These are phyloP conservation scores for Linnemannia zychae DNA, from an alignment of 192 early-diverging fungal genomes.

Conservation along the genomic window DNA sequence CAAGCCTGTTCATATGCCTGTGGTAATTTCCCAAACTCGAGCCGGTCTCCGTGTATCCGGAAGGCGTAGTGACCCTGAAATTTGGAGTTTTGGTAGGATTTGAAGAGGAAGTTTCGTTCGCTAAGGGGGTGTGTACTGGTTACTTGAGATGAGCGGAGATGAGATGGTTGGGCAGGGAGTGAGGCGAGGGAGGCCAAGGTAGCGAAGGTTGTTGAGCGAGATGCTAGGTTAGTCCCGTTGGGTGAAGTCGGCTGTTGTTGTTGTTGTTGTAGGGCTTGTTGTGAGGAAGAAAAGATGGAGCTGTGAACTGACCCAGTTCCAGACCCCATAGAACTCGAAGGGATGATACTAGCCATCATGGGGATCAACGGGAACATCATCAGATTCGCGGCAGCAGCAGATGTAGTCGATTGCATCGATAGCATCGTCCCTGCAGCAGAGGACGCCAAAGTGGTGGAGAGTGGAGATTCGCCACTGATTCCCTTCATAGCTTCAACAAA, in stretches of 20 bases:
- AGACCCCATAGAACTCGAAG: not conserved
- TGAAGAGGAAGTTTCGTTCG: slow-evolving; percentile 30
- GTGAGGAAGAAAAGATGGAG: not conserved
- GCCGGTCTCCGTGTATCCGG: slow-evolving; percentile 10
- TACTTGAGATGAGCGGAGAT: not conserved
- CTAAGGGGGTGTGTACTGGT: slow-evolving; percentile 1
- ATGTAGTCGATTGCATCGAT: not conserved
- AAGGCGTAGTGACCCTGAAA: slow-evolving; percentile 45
- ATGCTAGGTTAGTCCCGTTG: not conserved
- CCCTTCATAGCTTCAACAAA: slow-evolving; percentile 19
- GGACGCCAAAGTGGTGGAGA: not conserved
- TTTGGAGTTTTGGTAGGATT: slow-evolving; percentile 40
- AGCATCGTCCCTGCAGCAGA: too few species aligned
- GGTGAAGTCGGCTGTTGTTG: not conserved
- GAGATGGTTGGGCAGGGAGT: not conserved
- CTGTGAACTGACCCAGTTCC: not conserved
- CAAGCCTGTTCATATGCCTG: slow-evolving; percentile 28
- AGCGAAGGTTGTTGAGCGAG: not conserved
- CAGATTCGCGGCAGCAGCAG: not conserved
- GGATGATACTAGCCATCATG: not conserved
- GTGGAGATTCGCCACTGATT: not conserved
- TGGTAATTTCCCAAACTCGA: slow-evolving; percentile 35
- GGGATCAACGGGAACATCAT: not conserved
- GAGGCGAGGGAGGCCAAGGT: not conserved
- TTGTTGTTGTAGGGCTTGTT: not conserved